phyloP scores from a whole-genome alignment of 768 basidiomycete species.

The Collybia nuda region DNA sequence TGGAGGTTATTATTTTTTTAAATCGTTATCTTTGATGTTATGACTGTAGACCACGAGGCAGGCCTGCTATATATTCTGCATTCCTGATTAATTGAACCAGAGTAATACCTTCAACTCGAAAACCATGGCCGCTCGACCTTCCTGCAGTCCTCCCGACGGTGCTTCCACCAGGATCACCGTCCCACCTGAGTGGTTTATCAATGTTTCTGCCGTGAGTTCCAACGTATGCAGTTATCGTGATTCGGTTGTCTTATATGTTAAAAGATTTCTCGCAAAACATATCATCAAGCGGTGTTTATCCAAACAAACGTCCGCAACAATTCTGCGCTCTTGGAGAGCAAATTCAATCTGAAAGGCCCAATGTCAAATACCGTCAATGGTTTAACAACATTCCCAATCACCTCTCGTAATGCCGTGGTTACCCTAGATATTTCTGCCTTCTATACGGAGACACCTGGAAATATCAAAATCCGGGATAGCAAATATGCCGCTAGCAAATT shows the following conservation, averaged over 20 bases:
- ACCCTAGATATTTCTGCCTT: constrained; percentile 1
- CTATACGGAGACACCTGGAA: not conserved
- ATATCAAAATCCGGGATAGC: not conserved
- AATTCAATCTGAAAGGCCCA: not conserved
- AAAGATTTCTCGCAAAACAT: constrained; percentile 6
- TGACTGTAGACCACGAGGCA: too few relatives aligned
- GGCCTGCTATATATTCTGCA: too few relatives aligned
- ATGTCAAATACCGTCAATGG: not conserved
- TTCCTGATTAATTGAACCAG: too few relatives aligned
- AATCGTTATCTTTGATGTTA: too few relatives aligned
- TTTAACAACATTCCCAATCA: constrained; percentile 1
- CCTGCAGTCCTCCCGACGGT: constrained; percentile 2
- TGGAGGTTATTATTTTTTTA: too few relatives aligned
- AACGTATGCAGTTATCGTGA: not conserved
- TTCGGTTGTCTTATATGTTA: not conserved
- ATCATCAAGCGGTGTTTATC: constrained; percentile 4
- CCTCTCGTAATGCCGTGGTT: constrained; percentile 2
- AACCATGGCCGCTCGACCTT: not conserved
- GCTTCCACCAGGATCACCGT: not conserved
- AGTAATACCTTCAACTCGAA: too few relatives aligned
- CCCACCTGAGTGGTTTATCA: constrained; percentile 9
- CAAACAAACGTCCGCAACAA: constrained; percentile 1
- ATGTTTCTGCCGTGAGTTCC: constrained; percentile 4
- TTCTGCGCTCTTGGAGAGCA: not conserved
- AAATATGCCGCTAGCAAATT: constrained; percentile 3